Evolutionary conservation across 1,139 yeast genomes (phyloP).

Genomic region (Pichia sp.): DNA sequence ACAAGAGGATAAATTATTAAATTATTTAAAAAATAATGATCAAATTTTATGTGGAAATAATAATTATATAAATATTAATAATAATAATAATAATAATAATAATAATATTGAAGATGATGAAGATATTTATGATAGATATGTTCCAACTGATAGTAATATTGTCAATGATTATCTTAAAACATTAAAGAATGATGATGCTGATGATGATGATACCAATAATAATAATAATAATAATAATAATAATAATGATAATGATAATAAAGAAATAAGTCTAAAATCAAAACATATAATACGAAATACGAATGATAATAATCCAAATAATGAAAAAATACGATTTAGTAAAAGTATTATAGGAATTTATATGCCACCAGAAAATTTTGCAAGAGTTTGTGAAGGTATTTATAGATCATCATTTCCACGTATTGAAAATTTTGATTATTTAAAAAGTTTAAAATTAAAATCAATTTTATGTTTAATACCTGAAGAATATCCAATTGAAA

Average conservation of each 20-base stretch:
- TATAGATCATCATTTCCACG: conserved; percentile 90
- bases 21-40: too few relatives aligned
- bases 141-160: conserved; percentile 22
- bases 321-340: conserved; percentile 10
- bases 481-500: conserved; percentile 82
- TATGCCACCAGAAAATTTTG: conserved; percentile 87
- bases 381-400: conserved; percentile 72
- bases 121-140: conserved; percentile 26
- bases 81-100: conserved; percentile 2
- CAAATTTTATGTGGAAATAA: too few relatives aligned
- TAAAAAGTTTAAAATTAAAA: conserved; percentile 53
- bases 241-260: background rate
- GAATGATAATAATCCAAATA: background rate
- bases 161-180: conserved; percentile 17
- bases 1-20: too few relatives aligned
- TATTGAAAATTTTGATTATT: conserved; percentile 68
- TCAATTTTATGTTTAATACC: conserved; percentile 82
- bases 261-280: background rate
- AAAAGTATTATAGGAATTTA: conserved; percentile 13
- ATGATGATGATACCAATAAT: background rate
- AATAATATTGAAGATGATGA: conserved; percentile 18
- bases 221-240: background rate
- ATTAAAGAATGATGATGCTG: conserved; percentile 2
- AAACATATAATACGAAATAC: conserved; percentile 4
- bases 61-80: conserved; percentile 1